These are phyloP conservation scores for Fusarium guadeloupense DNA, from an alignment of 2,329 filamentous ascomycete genomes.

Conservation along the genomic window DNA sequence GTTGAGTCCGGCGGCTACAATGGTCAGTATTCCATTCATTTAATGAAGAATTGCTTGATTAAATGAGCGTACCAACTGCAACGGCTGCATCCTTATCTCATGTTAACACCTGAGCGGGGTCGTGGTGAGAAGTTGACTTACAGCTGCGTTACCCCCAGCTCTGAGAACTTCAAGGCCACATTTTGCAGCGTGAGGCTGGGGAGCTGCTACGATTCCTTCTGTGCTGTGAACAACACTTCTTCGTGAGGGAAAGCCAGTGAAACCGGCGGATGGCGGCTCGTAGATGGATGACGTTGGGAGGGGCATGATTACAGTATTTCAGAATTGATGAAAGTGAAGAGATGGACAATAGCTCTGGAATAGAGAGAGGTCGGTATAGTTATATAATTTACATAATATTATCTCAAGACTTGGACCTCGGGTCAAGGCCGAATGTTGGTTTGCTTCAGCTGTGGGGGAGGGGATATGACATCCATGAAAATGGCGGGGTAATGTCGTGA, in stretches of 20 bases:
- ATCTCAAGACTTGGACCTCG: conserved; percentile 15
- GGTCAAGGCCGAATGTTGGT: conserved; percentile 9
- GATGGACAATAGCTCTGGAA: background rate
- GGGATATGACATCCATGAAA: background rate
- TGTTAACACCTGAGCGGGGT: conserved; percentile 6
- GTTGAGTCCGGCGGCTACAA: conserved; percentile 84
- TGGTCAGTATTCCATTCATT: too few species aligned
- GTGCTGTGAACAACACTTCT: conserved; percentile 94
- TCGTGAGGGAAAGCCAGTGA: conserved; percentile 77
- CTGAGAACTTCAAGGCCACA: conserved; percentile 87
- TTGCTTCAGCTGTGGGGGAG: conserved; percentile 18
- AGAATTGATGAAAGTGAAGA: background rate
- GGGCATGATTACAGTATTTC: conserved; percentile 51
- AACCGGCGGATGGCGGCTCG: conserved; percentile 57
- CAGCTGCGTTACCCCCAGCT: conserved; percentile 91
- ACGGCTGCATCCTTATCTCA: conserved; percentile 85
- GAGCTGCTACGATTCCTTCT: conserved; percentile 88
- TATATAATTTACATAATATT: conserved; percentile 7
- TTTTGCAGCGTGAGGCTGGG: conserved; percentile 88
- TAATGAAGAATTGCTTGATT: rapidly evolving
- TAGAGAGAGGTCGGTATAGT: background rate
- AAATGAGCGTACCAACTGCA: conserved; percentile 78
- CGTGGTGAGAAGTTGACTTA: conserved; percentile 57
- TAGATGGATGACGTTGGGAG: conserved; percentile 58
- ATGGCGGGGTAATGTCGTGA: conserved; percentile 40